Percentiles rank a stretch among this genome's conserved stretches.
Conservation (phyloP, 2,329 filamentous ascomycete species). For the Myrmaecium sp. region DNA sequence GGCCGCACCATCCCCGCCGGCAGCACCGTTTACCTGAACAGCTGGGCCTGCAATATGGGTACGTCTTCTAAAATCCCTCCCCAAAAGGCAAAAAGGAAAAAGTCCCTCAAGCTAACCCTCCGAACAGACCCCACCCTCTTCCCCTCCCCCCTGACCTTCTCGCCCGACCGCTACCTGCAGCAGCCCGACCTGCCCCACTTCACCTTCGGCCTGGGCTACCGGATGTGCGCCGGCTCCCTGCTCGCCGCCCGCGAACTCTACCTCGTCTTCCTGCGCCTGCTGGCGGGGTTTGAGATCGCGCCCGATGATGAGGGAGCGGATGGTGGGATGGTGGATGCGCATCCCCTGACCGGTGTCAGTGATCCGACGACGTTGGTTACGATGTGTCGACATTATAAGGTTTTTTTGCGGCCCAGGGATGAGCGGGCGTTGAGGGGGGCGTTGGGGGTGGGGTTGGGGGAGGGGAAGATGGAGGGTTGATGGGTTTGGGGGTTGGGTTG, state of each 20-base stretch:
- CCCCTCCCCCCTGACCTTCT: constrained; percentile 40
- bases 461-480: constrained; percentile 1
- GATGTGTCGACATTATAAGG: constrained; percentile 40
- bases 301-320: constrained; percentile 25
- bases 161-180: constrained; percentile 46
- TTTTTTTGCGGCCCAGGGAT: constrained; percentile 40
- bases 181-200: constrained; percentile 47
- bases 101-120: constrained; percentile 1
- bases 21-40: constrained; percentile 48
- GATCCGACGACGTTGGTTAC: constrained; percentile 47
- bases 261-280: constrained; percentile 42
- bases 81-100: neutral
- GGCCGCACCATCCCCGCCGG: constrained; percentile 42
- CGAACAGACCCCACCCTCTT: constrained; percentile 35
- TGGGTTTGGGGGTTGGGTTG: too few relatives aligned
- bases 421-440: constrained; percentile 26
- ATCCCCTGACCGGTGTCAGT: constrained; percentile 41
- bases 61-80: constrained; percentile 9
- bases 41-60: constrained; percentile 55
- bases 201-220: constrained; percentile 48
- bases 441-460: constrained; percentile 17
- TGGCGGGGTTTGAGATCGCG: constrained; percentile 44
- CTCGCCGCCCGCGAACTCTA: constrained; percentile 50
- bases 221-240: constrained; percentile 49
- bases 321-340: constrained; percentile 28